Evolutionary conservation across 148 eudicot species (phyloP), one percentile per base, ranked within the genome.

Genomic region (Tetragonia tetragonoides): DNA sequence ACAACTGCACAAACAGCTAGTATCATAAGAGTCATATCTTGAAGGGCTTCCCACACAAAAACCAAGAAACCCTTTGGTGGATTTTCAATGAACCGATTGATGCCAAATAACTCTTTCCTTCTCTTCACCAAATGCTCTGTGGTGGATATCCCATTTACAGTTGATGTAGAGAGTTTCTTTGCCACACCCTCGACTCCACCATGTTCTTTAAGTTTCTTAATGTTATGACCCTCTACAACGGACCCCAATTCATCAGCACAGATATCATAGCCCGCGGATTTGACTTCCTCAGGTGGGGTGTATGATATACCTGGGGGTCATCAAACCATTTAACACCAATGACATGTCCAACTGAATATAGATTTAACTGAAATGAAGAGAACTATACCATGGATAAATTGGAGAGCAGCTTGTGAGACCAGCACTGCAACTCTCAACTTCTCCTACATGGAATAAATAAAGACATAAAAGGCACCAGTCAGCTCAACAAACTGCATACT

Each of bases 371-470:
- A 23, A 59, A 5, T 42, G 59, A 61, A 73, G 53, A 24, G 74
- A 77, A 62, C 4, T 73, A 34, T 81, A 91, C 97, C 93, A 68
- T 87, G 90, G 70, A 93, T 88, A 76, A 93, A 93, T 68, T 90
- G 92, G 73, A 93, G 89, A 47, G 97, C 97, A 78, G 97, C 97
- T 87, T 93, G 91, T 54, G 97, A 93, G 82, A 93, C 97, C 87
- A 93, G 77, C 42, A 93, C 86, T 28, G 93, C 93, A 72, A 91
- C 79, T 81, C 97, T 87, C 76, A 93, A 85, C 83, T 90, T 93
- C 83, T 93, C 97, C 97, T 93, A 65, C 79, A 83, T 20, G 63
- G 46, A 66, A 14, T 8, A 40, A 75, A n/a, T 8, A 59, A 47
- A 2, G 21, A 28, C 18, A 51, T 34, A 24, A 68, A 7, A 18